Evolutionary conservation across 2,329 filamentous ascomycete species (phyloP).

Genomic region (Ceratocystis albifundus): DNA sequence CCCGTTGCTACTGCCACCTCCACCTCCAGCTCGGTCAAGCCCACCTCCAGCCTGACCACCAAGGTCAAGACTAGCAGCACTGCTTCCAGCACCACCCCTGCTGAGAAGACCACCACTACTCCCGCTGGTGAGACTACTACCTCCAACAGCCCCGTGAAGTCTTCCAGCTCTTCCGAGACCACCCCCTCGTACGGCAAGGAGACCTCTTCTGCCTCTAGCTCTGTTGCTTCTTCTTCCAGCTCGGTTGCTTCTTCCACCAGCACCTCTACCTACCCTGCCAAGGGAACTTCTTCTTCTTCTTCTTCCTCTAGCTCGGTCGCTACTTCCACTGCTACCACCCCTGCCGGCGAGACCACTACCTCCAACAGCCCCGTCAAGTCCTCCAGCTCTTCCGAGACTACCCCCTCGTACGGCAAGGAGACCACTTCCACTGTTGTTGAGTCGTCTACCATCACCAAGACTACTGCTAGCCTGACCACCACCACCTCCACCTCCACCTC

Average conservation of each 20-base stretch:
- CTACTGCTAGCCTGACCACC: conserved; percentile 21
- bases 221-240: conserved; percentile 25
- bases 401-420: conserved; percentile 1
- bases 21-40: conserved; percentile 25
- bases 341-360: conserved; percentile 15
- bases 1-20: conserved; percentile 21
- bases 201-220: conserved; percentile 27
- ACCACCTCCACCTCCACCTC: conserved; percentile 17
- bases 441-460: conserved; percentile 28
- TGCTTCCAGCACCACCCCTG: conserved; percentile 1
- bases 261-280: conserved; percentile 24
- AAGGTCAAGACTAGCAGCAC: conserved; percentile 16
- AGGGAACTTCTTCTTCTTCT: conserved; percentile 1
- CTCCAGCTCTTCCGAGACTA: conserved; percentile 22
- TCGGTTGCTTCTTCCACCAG: conserved; percentile 20
- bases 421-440: conserved; percentile 25
- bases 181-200: conserved; percentile 4
- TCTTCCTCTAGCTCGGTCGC: too few species aligned
- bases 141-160: conserved; percentile 25
- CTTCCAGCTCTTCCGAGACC: conserved; percentile 23
- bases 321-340: background rate
- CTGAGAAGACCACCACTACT: conserved; percentile 19
- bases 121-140: conserved; percentile 22
- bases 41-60: conserved; percentile 23
- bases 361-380: conserved; percentile 19